Base-by-base conservation (phyloP, 495 filamentous ascomycete genomes). In the Neurospora sp. region DNA sequence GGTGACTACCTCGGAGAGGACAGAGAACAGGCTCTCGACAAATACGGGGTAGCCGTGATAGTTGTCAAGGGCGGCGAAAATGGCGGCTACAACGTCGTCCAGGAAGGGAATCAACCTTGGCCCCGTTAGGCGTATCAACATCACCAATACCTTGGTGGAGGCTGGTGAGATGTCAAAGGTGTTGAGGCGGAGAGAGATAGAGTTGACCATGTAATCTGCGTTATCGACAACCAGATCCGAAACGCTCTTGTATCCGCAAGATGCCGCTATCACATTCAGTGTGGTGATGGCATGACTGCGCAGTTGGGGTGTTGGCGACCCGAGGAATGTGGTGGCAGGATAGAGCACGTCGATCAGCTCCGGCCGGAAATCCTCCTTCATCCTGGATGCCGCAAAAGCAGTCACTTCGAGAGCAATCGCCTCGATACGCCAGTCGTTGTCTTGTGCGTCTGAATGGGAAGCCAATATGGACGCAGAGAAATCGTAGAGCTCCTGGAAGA, bases 141-240 rank as follows among this genome's bases (percentile, higher is more conserved):
- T 98, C 11, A 92, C 86, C 16, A 99, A 84, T 0, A 98, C 96
- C 75, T 93, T 91, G 18, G 94, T 94, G 11, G 94, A 93, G 72
- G 96, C 91, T 3, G 95, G 95, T 0, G 93, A 95, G 71, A 98
- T 89, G 70, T 98, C 93, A 76, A 97, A 93, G 0, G 89, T 93
- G 75, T 97, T 97, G 38, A 99, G 85, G 72, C 95, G 93, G 31
- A 98, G 83, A 0, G 92, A 92, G 7, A 98, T 89, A 0, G 95
- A 92, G 78, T 98, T 98, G 68, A 97, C 91, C 82, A 99, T 91
- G 79, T 99, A 99, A 80, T 99, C 96, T 35, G 92, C 94, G 74
- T 99, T 99, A 40, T 93, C 90, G 68, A 98, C 87, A 66, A 99
- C 89, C 74, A 99, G 84, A 12, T 93, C 89, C 40, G 91, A 90